Conservation (phyloP, 305 asterid genomes). For the Lippia alba region DNA sequence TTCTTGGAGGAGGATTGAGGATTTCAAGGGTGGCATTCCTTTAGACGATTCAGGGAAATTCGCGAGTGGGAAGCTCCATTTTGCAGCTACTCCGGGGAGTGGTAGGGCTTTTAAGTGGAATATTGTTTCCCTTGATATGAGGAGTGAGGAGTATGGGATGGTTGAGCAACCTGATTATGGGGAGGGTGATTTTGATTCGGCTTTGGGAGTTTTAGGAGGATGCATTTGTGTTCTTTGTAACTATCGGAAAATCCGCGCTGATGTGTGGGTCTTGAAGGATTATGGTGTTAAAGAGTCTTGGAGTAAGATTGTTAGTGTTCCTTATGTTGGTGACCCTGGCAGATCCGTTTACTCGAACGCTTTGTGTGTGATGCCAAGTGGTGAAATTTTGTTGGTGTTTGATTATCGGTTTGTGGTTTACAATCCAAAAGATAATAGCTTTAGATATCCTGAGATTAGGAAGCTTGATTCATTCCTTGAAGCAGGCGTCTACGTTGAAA, state of each 20-base stretch:
- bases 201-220: slow-evolving; percentile 51
- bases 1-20: slow-evolving; percentile 53
- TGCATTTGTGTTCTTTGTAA: slow-evolving; percentile 46
- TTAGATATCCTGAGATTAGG: slow-evolving; percentile 32
- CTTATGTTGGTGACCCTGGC: slow-evolving; percentile 34
- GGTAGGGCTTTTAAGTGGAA: slow-evolving; percentile 33
- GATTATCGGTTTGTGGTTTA: slow-evolving; percentile 40
- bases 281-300: slow-evolving; percentile 62
- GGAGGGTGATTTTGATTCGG: slow-evolving; percentile 26
- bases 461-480: slow-evolving; percentile 16
- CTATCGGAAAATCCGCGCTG: slow-evolving; percentile 15
- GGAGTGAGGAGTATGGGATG: slow-evolving; percentile 47
- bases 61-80: slow-evolving; percentile 61
- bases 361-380: slow-evolving; percentile 41
- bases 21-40: slow-evolving; percentile 44
- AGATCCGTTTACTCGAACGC: slow-evolving; percentile 25
- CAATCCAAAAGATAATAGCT: slow-evolving; percentile 35
- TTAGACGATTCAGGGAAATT: slow-evolving; percentile 46
- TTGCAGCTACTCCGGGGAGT: slow-evolving; percentile 34
- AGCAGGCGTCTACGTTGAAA: slow-evolving; percentile 51
- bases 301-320: slow-evolving; percentile 48
- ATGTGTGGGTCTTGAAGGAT: slow-evolving; percentile 62
- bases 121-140: slow-evolving; percentile 55
- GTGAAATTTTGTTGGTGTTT: slow-evolving; percentile 43
- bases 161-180: slow-evolving; percentile 52